Conservation (phyloP, 805 yeast species). For the Zygoascus tannicola region DNA sequence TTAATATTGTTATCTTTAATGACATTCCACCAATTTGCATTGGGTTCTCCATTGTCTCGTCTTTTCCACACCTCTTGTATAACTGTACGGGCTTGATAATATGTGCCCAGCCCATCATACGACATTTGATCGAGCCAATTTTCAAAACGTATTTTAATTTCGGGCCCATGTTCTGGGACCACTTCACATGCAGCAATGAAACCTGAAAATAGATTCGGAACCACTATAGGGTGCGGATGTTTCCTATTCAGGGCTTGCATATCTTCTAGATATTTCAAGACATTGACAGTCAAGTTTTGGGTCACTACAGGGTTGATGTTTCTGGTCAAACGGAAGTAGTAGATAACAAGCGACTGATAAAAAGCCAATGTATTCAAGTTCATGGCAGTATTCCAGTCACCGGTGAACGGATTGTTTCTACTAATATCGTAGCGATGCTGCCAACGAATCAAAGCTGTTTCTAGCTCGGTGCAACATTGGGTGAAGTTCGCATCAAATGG, state of each 20-base stretch:
- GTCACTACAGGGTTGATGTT: conserved; percentile 45
- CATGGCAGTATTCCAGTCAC: conserved; percentile 49
- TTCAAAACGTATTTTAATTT: conserved; percentile 56
- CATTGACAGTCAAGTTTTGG: conserved; percentile 54
- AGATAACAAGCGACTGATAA: conserved; percentile 60
- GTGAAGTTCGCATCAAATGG: conserved; percentile 3
- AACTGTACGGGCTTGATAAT: conserved; percentile 79
- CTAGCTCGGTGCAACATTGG: conserved; percentile 30
- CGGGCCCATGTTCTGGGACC: conserved; percentile 30
- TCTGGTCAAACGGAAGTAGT: conserved; percentile 57
- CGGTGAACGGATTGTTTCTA: conserved; percentile 15
- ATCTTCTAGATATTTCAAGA: conserved; percentile 53
- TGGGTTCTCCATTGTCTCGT: conserved; percentile 46
- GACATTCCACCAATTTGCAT: conserved; percentile 71
- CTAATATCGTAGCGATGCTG: conserved; percentile 47
- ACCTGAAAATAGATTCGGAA: conserved; percentile 83
- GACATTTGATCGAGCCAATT: conserved; percentile 48
- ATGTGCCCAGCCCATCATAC: conserved; percentile 58
- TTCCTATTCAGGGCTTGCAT: conserved; percentile 47
- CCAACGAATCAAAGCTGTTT: conserved; percentile 53
- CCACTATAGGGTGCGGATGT: conserved; percentile 46
- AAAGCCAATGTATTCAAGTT: conserved; percentile 76
- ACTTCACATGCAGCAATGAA: conserved; percentile 83
- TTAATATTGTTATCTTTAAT: conserved; percentile 80
- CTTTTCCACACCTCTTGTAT: conserved; percentile 83